Conservation (phyloP, 2,329 filamentous ascomycete genomes). For the Aspergillus fijiensis region DNA sequence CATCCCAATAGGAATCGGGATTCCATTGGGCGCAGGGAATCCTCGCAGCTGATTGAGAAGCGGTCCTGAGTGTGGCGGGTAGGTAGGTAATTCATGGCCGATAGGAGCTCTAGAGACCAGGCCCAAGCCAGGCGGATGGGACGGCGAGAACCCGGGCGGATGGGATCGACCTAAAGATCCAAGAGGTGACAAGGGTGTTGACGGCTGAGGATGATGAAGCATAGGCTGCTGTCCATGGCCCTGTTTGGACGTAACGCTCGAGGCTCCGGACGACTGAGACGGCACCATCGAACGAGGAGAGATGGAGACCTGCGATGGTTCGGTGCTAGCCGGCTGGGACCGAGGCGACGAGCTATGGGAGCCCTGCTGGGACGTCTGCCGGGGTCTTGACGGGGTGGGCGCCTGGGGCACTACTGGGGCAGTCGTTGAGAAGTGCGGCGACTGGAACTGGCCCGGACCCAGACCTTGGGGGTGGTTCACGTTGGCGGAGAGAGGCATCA, state of each 20-base stretch:
- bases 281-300: conserved; percentile 63
- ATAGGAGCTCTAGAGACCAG: conserved; percentile 55
- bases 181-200: conserved; percentile 64
- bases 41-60: conserved; percentile 57
- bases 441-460: conserved; percentile 56
- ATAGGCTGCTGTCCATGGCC: conserved; percentile 51
- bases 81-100: conserved; percentile 55
- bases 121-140: conserved; percentile 55
- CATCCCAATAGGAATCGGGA: conserved; percentile 60
- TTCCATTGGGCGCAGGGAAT: conserved; percentile 51
- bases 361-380: conserved; percentile 77
- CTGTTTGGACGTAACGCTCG: conserved; percentile 64
- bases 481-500: conserved; percentile 55
- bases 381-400: conserved; percentile 72
- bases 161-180: conserved; percentile 60
- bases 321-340: conserved; percentile 44
- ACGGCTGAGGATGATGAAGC: conserved; percentile 58
- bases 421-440: conserved; percentile 75
- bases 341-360: conserved; percentile 67
- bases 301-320: conserved; percentile 64
- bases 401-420: conserved; percentile 82
- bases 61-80: conserved; percentile 52
- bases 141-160: conserved; percentile 52
- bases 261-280: conserved; percentile 64
- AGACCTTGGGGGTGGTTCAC: conserved; percentile 54